phyloP scores from a whole-genome alignment of 495 filamentous ascomycete genomes.

The Penicillium subrubescens region DNA sequence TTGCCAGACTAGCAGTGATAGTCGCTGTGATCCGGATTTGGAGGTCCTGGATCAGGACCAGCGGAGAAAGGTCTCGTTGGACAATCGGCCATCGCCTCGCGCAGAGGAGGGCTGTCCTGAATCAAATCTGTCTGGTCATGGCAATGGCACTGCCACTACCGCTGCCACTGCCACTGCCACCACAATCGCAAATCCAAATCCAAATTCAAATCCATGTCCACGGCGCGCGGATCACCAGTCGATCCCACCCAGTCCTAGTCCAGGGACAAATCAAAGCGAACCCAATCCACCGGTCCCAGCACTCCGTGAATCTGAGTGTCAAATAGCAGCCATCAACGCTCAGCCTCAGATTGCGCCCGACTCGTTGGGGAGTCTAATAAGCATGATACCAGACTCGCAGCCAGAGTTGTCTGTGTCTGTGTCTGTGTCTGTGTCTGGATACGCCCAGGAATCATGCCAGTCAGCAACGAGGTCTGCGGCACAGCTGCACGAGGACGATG shows the following conservation, averaged over 20 bases:
- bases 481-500: conserved; percentile 4
- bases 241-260: neutral
- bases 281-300: conserved; percentile 4
- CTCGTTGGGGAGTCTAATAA: conserved; percentile 47
- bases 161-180: neutral
- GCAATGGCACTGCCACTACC: neutral
- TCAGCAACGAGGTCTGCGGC: neutral
- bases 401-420: conserved; percentile 19
- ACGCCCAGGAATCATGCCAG: neutral
- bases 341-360: conserved; percentile 14
- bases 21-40: neutral
- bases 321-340: neutral
- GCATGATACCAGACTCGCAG: conserved; percentile 51
- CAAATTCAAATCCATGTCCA: neutral
- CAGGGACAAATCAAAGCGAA: conserved; percentile 9
- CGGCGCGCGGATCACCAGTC: neutral
- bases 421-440: neutral
- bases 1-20: neutral
- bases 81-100: neutral
- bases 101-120: neutral
- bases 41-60: neutral
- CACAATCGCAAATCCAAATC: neutral
- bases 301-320: neutral
- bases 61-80: neutral
- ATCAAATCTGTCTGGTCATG: neutral